Conservation (phyloP, 139 green algal species). For the Pleodorina starrii region DNA sequence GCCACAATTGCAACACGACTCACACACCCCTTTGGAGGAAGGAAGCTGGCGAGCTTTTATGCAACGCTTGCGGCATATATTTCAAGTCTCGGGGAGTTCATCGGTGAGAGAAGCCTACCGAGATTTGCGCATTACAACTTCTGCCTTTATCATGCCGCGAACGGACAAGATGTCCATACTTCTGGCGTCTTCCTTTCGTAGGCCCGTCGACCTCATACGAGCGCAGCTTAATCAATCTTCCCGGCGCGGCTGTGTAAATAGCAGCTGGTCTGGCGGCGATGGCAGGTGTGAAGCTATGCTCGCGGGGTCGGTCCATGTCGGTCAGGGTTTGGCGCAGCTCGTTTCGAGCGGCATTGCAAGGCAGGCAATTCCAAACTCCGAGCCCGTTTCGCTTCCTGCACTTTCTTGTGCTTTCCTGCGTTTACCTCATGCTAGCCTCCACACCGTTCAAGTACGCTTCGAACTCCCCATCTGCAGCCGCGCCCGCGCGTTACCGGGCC, state of each 20-base stretch:
- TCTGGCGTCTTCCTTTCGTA: not conserved
- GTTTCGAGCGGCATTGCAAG: too few relatives aligned
- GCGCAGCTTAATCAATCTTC: not conserved
- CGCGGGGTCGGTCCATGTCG: too few relatives aligned
- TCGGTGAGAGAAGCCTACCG: not conserved
- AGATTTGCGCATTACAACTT: too few relatives aligned
- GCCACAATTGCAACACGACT: slow-evolving; percentile 80
- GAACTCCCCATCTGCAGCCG: too few relatives aligned
- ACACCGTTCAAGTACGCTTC: too few relatives aligned
- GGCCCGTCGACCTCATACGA: slow-evolving; percentile 23
- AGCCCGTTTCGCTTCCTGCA: too few relatives aligned
- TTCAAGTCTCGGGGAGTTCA: slow-evolving; percentile 79
- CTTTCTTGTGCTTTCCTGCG: too few relatives aligned
- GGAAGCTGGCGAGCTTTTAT: slow-evolving; percentile 73
- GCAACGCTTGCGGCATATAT: slow-evolving; percentile 89
- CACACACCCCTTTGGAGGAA: slow-evolving; percentile 84
- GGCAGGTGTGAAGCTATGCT: not conserved
- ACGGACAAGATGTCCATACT: not conserved
- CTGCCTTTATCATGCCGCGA: too few relatives aligned
- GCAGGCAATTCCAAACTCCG: too few relatives aligned
- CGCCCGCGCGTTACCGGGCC: not conserved
- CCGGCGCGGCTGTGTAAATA: not conserved
- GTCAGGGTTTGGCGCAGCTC: too few relatives aligned
- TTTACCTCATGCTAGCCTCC: too few relatives aligned
- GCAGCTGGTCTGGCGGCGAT: not conserved